Evolutionary conservation across 345 rosid species (phyloP).

Genomic region (rapeseed (Brassica napus)): Da-Ae NC_063446.1:3208501-3209000

Average conservation of each 20-base stretch:
- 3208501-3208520: slow-evolving; percentile 36
- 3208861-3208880: slow-evolving; percentile 29
- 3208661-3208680: slow-evolving; percentile 37
- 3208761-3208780: slow-evolving; percentile 6
- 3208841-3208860: not conserved
- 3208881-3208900: slow-evolving; percentile 15
- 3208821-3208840: slow-evolving; percentile 6
- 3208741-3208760: not conserved
- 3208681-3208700: slow-evolving; percentile 26
- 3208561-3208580: slow-evolving; percentile 21
- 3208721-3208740: slow-evolving; percentile 17
- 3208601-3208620: not conserved
- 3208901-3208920: slow-evolving; percentile 14
- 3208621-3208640: slow-evolving; percentile 12
- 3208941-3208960: not conserved
- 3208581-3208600: not conserved
- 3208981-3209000: slow-evolving; percentile 32
- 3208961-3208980: not conserved
- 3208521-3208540: slow-evolving; percentile 46
- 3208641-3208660: slow-evolving; percentile 34
- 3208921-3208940: not conserved
- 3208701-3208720: slow-evolving; percentile 32
- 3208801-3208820: slow-evolving; percentile 26
- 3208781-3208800: not conserved
- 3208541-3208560: slow-evolving; percentile 47